Percentiles rank a stretch among this genome's conserved stretches.
These are phyloP conservation scores for Akebia trifoliata DNA, from an alignment of 164 flowering plant genomes.

Conservation along the genomic window DNA sequence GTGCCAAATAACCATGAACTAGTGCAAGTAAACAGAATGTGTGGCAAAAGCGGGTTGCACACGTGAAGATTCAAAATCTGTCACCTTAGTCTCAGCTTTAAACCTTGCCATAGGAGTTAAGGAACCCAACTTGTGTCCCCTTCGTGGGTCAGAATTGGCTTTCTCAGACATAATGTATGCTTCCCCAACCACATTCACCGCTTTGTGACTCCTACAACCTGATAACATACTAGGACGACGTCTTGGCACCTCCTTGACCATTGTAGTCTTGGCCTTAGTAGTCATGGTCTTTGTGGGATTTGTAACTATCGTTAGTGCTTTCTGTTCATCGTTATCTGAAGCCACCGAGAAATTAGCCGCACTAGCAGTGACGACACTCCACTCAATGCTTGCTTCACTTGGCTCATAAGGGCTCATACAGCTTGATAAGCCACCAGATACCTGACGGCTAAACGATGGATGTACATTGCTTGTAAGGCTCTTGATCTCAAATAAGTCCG, in stretches of 20 bases:
- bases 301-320: background rate
- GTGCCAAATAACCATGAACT: background rate
- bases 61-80: slow-evolving; percentile 17
- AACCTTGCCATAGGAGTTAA: slow-evolving; percentile 26
- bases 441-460: slow-evolving; percentile 37
- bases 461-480: slow-evolving; percentile 42
- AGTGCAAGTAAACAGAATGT: slow-evolving; percentile 22
- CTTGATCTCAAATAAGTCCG: slow-evolving; percentile 83
- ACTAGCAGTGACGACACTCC: slow-evolving; percentile 79
- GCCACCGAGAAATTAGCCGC: slow-evolving; percentile 52
- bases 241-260: slow-evolving; percentile 18
- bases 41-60: slow-evolving; percentile 14
- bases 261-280: slow-evolving; percentile 9
- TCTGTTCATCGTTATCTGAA: slow-evolving; percentile 34
- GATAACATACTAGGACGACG: slow-evolving; percentile 21
- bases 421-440: slow-evolving; percentile 31
- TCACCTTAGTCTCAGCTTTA: slow-evolving; percentile 32
- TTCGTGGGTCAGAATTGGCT: slow-evolving; percentile 5
- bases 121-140: slow-evolving; percentile 17
- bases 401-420: slow-evolving; percentile 53
- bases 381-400: slow-evolving; percentile 81
- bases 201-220: slow-evolving; percentile 49
- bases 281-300: slow-evolving; percentile 5
- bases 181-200: slow-evolving; percentile 49
- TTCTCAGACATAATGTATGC: slow-evolving; percentile 22